Evolutionary conservation across 345 rosid species (phyloP), one percentile per base, ranked within the genome.

Genomic region (Eucalyptus polyanthemos): DNA sequence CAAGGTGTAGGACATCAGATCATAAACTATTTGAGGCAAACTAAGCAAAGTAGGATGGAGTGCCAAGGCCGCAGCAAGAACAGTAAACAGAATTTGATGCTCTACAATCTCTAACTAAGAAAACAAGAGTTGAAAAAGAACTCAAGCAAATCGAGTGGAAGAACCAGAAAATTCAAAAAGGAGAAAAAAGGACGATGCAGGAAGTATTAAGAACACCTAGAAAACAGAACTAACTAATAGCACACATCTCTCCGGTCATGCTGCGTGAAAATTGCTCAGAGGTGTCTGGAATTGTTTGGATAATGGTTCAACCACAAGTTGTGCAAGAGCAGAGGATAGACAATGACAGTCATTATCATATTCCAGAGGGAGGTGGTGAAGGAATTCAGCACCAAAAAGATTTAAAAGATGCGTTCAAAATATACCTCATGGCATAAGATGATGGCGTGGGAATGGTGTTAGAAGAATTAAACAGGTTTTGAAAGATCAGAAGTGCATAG

Each of bases 361-460:
- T 5, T 87, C n/a, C 11, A 11, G 31, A 40, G 50, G 15, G 50
- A 53, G 45, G 45, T n/a, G 44, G 31, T 34, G 58, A 87, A 72
- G 81, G 81, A 19, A 72, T 37, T 9, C 44, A 69, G 44, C 44
- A 69, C 81, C 11, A 2, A 69, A 60, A 67, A 29, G 17, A 72
- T 3, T 17, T 11, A 86, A 2, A 60, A 50, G 51, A 31, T 40
- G 86, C 44, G 34, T 80, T 45, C 34, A 16, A 34, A 44, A 58
- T 54, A 13, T 93, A 97, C 99, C 98, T 94, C 99, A 83, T 96
- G 99, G 91, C 99, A 96, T 88, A 96, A 93, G 81, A 97, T 94
- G 25, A 97, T 97, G 85, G 92, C 89, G 72, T 92, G 88, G 19
- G n/a, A n/a, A n/a, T n/a, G n/a, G n/a, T n/a, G n/a, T n/a, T n/a